These are phyloP conservation scores for Crithidia acanthocephali DNA, from an alignment of 208 protist species.

Conservation along the genomic window DNA sequence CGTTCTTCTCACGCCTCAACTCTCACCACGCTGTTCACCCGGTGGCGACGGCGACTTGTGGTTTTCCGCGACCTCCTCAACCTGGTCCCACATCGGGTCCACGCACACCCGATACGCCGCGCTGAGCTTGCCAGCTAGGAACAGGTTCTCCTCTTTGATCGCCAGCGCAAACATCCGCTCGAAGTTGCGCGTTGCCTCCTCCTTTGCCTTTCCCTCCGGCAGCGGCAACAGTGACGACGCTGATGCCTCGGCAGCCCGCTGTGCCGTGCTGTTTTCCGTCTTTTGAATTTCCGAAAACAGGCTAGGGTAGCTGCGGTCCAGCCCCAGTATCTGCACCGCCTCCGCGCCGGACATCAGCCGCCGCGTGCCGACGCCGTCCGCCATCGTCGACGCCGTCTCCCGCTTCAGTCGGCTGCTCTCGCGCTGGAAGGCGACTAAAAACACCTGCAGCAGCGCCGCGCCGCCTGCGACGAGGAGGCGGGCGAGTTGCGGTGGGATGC, in stretches of 20 bases:
- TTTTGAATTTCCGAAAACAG: conserved; percentile 24
- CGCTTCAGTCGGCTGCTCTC: conserved; percentile 43
- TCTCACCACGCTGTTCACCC: neutral
- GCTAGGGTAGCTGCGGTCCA: conserved; percentile 43
- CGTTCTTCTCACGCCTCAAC: neutral
- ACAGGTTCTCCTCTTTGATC: conserved; percentile 59
- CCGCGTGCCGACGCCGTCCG: neutral
- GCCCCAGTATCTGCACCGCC: conserved; percentile 73
- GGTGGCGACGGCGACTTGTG: neutral
- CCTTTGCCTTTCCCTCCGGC: conserved; percentile 31
- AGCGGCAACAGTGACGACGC: conserved; percentile 35
- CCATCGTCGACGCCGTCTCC: neutral
- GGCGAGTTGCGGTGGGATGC: conserved; percentile 63
- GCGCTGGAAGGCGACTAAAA: conserved; percentile 55
- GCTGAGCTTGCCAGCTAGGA: conserved; percentile 83
- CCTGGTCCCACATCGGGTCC: conserved; percentile 65
- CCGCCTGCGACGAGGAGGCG: conserved; percentile 41
- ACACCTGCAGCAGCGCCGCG: conserved; percentile 52
- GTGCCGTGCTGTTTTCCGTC: neutral
- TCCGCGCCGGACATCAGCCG: conserved; percentile 59
- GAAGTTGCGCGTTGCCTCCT: conserved; percentile 65
- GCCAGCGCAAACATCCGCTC: conserved; percentile 66
- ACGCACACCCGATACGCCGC: conserved; percentile 79
- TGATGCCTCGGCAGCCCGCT: neutral
- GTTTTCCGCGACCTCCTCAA: conserved; percentile 9